Evolutionary conservation across 148 eudicot genomes (phyloP).

Genomic region (Polygonum maritimum): DNA sequence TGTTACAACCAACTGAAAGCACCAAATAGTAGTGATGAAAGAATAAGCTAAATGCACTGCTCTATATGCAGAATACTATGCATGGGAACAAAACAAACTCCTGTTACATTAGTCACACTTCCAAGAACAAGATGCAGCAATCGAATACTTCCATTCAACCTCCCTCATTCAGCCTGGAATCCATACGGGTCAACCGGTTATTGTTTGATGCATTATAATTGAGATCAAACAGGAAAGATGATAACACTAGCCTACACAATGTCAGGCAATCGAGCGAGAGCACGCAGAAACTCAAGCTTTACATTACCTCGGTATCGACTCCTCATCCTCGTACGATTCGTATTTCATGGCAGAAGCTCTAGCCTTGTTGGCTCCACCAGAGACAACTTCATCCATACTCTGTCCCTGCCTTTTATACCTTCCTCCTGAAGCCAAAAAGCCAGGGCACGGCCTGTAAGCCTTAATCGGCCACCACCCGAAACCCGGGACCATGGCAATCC

Average conservation of each 20-base stretch:
- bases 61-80: too few relatives aligned
- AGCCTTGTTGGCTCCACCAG: constrained; percentile 45
- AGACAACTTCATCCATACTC: constrained; percentile 85
- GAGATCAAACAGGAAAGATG: neutral
- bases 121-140: too few relatives aligned
- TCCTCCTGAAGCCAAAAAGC: constrained; percentile 74
- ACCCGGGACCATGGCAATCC: constrained; percentile 84
- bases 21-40: neutral
- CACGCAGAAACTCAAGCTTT: neutral
- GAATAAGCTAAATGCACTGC: too few relatives aligned
- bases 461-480: constrained; percentile 99
- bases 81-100: too few relatives aligned
- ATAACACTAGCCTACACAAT: neutral
- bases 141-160: neutral
- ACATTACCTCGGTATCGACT: constrained; percentile 32
- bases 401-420: constrained; percentile 74
- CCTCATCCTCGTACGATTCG: constrained; percentile 9
- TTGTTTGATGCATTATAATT: neutral
- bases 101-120: too few relatives aligned
- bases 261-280: neutral
- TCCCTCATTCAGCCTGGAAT: neutral
- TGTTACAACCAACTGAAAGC: neutral
- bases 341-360: constrained; percentile 17
- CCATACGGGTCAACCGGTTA: neutral
- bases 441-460: constrained; percentile 95